phyloP scores from a whole-genome alignment of 2,329 filamentous ascomycete genomes.

The Rosellinia necatrix region DNA sequence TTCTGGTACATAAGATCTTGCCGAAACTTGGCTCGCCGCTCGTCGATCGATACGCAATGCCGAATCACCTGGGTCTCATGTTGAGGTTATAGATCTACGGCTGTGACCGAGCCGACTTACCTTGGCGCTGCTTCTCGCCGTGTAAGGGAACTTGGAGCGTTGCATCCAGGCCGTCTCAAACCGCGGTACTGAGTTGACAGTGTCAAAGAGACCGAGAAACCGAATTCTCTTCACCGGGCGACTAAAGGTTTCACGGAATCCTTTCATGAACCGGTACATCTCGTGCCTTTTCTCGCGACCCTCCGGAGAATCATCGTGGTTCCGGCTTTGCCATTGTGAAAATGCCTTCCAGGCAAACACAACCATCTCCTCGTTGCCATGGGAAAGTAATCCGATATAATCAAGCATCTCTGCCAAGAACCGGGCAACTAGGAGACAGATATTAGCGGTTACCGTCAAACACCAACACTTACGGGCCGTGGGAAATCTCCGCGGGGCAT shows the following conservation, averaged over 20 bases:
- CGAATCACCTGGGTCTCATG: conserved; percentile 55
- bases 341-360: conserved; percentile 85
- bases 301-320: conserved; percentile 49
- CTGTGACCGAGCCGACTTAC: conserved; percentile 23
- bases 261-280: conserved; percentile 76
- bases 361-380: conserved; percentile 85
- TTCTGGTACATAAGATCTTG: conserved; percentile 69
- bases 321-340: conserved; percentile 70
- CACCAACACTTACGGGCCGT: background rate
- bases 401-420: conserved; percentile 86
- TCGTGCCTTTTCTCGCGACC: conserved; percentile 57
- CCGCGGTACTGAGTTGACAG: conserved; percentile 77
- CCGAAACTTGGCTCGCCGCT: conserved; percentile 72
- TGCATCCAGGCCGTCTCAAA: conserved; percentile 82
- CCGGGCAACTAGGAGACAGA: conserved; percentile 58
- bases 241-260: conserved; percentile 80
- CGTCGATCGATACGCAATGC: conserved; percentile 73
- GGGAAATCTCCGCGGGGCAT: too few species aligned
- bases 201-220: conserved; percentile 81
- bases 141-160: conserved; percentile 76
- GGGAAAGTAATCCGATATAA: conserved; percentile 76
- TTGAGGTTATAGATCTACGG: background rate
- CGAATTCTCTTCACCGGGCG: conserved; percentile 73
- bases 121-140: conserved; percentile 59
- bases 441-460: conserved; percentile 1